Evolutionary conservation across 495 filamentous ascomycete genomes (phyloP), one percentile per base, ranked within the genome.

Genomic region (Thermothielavioides terrestris): DNA sequence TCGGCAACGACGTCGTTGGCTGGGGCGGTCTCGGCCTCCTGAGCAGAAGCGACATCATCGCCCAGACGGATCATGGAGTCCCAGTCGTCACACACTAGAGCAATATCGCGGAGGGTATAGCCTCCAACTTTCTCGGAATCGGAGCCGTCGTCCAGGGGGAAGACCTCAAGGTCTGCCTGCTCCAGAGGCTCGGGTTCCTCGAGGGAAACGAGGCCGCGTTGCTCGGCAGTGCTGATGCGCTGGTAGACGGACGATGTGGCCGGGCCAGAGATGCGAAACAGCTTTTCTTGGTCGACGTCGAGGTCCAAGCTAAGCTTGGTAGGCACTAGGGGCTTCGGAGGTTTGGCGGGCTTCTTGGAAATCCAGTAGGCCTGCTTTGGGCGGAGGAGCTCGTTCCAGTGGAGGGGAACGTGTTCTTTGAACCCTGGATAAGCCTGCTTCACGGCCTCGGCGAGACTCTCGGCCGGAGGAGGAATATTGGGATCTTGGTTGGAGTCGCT

Each of bases 301-400:
- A 96, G 67, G 49, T 97, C 92, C 6, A 97, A 68, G 49, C 81
- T 86, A 40, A 94, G 73, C 65, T 97, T 99, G 11, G 84, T 89
- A 0, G 89, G 88, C 12, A 88, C 72, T 15, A 95, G 72, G 1
- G 84, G 76, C 60, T 86, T 95, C 17, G 94, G 89, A 10, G 78
- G 74, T 62, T 88, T 91, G 1, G 72, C 25, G 2, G 85, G 85
- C 35, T 77, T 73, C 62, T 88, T 87, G 25, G 79, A 79, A 31
- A 81, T 64, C 58, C 83, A 89, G 27, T 77, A 71, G 2, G 84
- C 85, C 53, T 80, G 81, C 64, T 85, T 86, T 15, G 79, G 79
- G 9, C 84, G 84, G 18, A 96, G 75, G 1, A 94, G 69, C 42
- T 85, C 78, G 39, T 84, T 81, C 68, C 87, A 91, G 25, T 75